A percentile compares a stretch with the other conserved stretches of the same genome.
phyloP scores from a whole-genome alignment of 306 rosid species.

The Fragaria vesca region DNA sequence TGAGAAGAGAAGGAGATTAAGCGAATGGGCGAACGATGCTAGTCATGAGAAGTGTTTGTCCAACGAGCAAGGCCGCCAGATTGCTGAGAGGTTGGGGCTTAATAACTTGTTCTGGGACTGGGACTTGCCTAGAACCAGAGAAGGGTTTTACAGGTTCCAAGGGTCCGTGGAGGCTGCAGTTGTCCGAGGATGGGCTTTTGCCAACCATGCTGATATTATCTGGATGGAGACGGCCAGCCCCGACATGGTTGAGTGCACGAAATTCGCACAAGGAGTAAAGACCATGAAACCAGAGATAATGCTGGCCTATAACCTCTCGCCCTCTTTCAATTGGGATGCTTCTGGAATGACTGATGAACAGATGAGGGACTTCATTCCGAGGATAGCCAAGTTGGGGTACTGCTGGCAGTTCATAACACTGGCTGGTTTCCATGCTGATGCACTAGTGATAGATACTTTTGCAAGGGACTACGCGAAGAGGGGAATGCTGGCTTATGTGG shows the following conservation, averaged over 20 bases:
- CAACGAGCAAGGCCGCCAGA: conserved; percentile 60
- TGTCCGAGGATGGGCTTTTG: conserved; percentile 84
- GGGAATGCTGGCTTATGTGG: conserved; percentile 95
- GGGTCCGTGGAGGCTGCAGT: conserved; percentile 75
- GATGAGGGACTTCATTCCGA: conserved; percentile 82
- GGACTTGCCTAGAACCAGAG: conserved; percentile 94
- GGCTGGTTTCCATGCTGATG: conserved; percentile 86
- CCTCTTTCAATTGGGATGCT: conserved; percentile 99
- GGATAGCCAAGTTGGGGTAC: conserved; percentile 73
- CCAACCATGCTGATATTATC: conserved; percentile 70
- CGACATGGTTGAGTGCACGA: conserved; percentile 61
- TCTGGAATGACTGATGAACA: conserved; percentile 81
- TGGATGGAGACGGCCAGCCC: conserved; percentile 97
- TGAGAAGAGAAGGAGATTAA: conserved; percentile 54
- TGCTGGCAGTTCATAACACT: conserved; percentile 95
- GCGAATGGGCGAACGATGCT: conserved; percentile 60
- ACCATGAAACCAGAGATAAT: conserved; percentile 54
- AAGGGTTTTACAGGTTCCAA: conserved; percentile 83
- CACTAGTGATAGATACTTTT: conserved; percentile 69
- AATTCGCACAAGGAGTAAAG: conserved; percentile 72
- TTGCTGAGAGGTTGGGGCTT: conserved; percentile 63
- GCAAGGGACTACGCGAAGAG: conserved; percentile 74
- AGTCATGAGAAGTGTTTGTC: conserved; percentile 63
- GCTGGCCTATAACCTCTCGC: conserved; percentile 88
- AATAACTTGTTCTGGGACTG: conserved; percentile 83